phyloP scores from a whole-genome alignment of 2,329 filamentous ascomycete species.

The Stromatinia cepivora region DNA sequence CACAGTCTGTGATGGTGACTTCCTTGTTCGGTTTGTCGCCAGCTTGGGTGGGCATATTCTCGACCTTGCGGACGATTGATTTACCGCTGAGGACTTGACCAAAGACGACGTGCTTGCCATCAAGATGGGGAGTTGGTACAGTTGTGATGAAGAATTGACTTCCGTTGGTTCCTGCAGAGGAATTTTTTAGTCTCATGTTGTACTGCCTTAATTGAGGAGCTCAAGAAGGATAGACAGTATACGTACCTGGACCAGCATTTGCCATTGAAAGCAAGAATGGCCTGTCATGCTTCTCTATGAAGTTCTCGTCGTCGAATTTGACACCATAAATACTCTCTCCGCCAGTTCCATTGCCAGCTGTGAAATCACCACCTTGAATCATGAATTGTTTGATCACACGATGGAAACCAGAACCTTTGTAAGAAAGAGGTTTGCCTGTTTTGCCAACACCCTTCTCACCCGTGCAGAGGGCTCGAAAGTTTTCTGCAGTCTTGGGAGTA shows the following conservation, averaged over 20 bases:
- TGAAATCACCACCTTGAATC: constrained; percentile 98
- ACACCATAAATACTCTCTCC: constrained; percentile 97
- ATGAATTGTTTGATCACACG: constrained; percentile 98
- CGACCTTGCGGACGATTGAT: constrained; percentile 84
- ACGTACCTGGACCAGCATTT: constrained; percentile 85
- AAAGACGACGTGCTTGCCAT: constrained; percentile 95
- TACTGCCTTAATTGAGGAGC: not conserved
- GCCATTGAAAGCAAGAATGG: constrained; percentile 97
- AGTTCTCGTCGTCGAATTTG: constrained; percentile 98
- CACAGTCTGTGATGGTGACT: constrained; percentile 77
- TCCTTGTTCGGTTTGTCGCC: constrained; percentile 78
- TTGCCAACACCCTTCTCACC: constrained; percentile 88
- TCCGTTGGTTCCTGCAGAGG: constrained; percentile 77
- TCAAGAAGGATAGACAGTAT: not conserved
- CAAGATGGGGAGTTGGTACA: constrained; percentile 86
- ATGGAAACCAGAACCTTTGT: constrained; percentile 92
- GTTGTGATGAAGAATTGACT: constrained; percentile 98
- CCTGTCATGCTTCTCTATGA: constrained; percentile 84
- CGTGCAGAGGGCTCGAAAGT: constrained; percentile 92
- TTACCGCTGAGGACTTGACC: constrained; percentile 93
- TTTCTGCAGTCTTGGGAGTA: constrained; percentile 93
- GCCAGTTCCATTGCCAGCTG: constrained; percentile 87
- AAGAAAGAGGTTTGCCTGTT: constrained; percentile 81
- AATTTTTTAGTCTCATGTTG: constrained; percentile 23
- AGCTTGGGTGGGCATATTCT: constrained; percentile 73